Conservation (phyloP, 2,329 filamentous ascomycete species). For the Nigrograna mackinnonii region DNA sequence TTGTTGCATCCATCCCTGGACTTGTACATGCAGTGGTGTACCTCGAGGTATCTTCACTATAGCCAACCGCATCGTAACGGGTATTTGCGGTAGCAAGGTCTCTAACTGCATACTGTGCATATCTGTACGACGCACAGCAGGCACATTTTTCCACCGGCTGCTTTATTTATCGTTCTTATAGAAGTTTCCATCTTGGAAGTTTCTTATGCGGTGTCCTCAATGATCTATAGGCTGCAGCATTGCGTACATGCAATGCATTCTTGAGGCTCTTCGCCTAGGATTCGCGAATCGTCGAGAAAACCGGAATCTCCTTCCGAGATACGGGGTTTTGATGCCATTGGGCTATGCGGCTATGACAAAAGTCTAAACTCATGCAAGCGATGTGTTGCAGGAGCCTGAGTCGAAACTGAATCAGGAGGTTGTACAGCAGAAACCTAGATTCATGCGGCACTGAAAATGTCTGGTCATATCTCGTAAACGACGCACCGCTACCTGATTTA, state of each 20-base stretch:
- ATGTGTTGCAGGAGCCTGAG: no score
- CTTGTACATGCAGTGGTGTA: slow-evolving; percentile 6
- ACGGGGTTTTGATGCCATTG: neutral
- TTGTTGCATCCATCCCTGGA: no score
- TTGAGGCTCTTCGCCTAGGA: neutral
- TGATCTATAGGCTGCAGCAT: neutral
- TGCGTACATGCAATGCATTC: neutral
- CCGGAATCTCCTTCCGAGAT: neutral
- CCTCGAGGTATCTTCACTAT: slow-evolving; percentile 2
- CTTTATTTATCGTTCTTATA: neutral
- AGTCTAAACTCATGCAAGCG: no score
- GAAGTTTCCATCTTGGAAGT: neutral
- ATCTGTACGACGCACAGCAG: neutral
- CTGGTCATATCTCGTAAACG: no score
- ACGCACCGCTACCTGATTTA: no score
- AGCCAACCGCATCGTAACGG: slow-evolving; percentile 5
- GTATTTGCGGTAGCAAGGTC: slow-evolving; percentile 5
- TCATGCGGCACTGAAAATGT: no score
- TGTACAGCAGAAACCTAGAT: no score
- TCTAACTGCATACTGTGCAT: slow-evolving; percentile 1
- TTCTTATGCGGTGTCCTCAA: no score
- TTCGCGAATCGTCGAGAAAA: neutral
- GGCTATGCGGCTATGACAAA: no score
- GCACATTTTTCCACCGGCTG: slow-evolving; percentile 12
- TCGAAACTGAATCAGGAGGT: no score